phyloP scores from a whole-genome alignment of 257 asterid species.

The Fraxinus cuspidata region DNA sequence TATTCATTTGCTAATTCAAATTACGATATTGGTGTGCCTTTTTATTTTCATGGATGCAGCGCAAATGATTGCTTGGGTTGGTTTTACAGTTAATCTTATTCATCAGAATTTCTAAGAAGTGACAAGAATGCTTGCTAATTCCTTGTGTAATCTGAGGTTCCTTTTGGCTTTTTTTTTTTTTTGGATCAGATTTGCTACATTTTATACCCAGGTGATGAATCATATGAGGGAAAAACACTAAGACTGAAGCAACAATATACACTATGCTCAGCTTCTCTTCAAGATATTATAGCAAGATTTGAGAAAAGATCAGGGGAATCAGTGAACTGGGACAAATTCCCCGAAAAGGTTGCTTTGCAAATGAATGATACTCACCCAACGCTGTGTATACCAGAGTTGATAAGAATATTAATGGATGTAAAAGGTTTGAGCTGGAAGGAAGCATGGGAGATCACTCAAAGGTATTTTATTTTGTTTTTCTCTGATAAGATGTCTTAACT shows the following conservation, averaged over 20 bases:
- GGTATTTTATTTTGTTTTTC: conserved; percentile 29
- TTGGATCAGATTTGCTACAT: conserved; percentile 55
- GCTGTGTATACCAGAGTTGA: conserved; percentile 65
- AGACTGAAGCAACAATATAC: conserved; percentile 67
- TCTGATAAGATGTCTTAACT: not conserved
- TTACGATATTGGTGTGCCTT: not conserved
- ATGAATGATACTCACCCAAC: conserved; percentile 77
- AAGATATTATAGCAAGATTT: conserved; percentile 59
- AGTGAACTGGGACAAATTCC: conserved; percentile 54
- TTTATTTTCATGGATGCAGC: not conserved
- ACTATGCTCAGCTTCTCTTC: conserved; percentile 71
- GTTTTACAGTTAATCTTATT: not conserved
- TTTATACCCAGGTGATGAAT: conserved; percentile 69
- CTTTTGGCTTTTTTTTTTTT: not conserved
- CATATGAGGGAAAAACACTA: conserved; percentile 62
- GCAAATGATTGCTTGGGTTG: not conserved
- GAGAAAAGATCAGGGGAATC: conserved; percentile 52
- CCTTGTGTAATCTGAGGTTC: not conserved
- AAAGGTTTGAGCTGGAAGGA: conserved; percentile 63
- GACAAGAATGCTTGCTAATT: not conserved
- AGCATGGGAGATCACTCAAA: conserved; percentile 64
- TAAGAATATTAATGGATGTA: conserved; percentile 53
- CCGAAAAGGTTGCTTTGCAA: conserved; percentile 63
- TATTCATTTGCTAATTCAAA: not conserved
- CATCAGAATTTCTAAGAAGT: not conserved